Evolutionary conservation across 108 stramenopile species (phyloP), one percentile per base, ranked within the genome.

Genomic region (Cyclostephanos tholiformis): DNA sequence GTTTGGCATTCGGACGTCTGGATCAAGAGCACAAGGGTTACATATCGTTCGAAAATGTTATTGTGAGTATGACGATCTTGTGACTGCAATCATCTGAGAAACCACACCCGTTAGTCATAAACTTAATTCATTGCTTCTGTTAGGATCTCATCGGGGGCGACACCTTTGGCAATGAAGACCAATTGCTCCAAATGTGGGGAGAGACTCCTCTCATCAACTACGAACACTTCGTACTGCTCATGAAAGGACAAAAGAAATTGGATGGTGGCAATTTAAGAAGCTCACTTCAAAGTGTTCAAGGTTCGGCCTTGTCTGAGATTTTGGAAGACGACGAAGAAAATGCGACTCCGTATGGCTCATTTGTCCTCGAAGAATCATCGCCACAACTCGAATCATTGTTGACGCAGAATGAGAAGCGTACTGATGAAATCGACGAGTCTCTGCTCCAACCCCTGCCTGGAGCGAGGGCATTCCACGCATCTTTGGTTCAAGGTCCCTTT

Each of bases 11-110:
- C 81, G 89, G 92, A 51, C 85, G 92, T 4, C 65, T 96, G 20
- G 95, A 96, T 67, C 75, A 68, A 66, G 95, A 96, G 57, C 90
- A 91, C 67, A 96, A 93, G 67, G 95, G 95, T 39, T 96, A 91
- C 70, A 91, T 96, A 6, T 85, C 89, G 25, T 80, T 92, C 64
- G 92, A 93, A 75, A 91, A 96, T 74, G 85, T 96, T 29, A 89
- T 91, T 86, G 61, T 62, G 61, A 62, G 61, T 41, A 22, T 27
- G 25, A 22, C 9, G 25, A 58, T 58, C 14, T 14, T 27, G 26
- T 29, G 29, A 58, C 27, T 30, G 16, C 27, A 10, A 20, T 62
- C 39, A n/a, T 44, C 0, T 38, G n/a, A 10, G 30, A 44, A 0
- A 0, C 26, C 12, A 55, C 14, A 1, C 10, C 23, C 12, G 26